These are phyloP conservation scores for Candida sphagnicola DNA, from an alignment of 805 yeast species.

Conservation along the genomic window DNA sequence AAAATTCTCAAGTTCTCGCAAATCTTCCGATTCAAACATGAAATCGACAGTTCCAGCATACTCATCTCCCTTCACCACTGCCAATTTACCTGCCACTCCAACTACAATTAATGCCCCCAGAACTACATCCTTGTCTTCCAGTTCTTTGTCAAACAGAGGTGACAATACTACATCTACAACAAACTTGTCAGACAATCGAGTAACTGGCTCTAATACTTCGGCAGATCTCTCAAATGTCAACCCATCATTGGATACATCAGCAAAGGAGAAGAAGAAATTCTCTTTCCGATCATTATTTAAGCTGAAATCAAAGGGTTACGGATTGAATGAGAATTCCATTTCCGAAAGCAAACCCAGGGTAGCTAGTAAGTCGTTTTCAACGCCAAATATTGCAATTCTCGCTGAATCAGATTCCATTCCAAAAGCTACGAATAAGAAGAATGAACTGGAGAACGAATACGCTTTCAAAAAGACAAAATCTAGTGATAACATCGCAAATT, in stretches of 20 bases:
- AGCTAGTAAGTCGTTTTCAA: conserved; percentile 24
- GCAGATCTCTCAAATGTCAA: conserved; percentile 13
- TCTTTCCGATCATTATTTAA: conserved; percentile 37
- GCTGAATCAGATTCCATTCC: background rate
- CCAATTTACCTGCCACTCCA: background rate
- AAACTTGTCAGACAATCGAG: background rate
- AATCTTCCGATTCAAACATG: background rate
- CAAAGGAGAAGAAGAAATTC: conserved; percentile 26
- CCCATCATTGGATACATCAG: conserved; percentile 1
- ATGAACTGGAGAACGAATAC: conserved; percentile 6
- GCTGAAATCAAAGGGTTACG: conserved; percentile 29
- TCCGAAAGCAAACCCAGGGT: conserved; percentile 8
- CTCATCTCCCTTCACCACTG: too few species aligned
- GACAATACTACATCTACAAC: background rate
- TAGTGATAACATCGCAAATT: conserved; percentile 13
- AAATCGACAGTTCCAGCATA: too few species aligned
- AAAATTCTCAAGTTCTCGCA: background rate
- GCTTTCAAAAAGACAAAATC: conserved; percentile 21
- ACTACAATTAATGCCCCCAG: background rate
- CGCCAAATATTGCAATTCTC: conserved; percentile 22
- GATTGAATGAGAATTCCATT: conserved; percentile 11
- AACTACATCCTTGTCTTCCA: conserved; percentile 2
- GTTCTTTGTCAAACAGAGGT: background rate
- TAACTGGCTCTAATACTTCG: conserved; percentile 12
- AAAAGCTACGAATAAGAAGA: background rate